Base-by-base conservation (phyloP, 1,284 basidiomycete species). In the Lignosus rhinocerotis region DNA sequence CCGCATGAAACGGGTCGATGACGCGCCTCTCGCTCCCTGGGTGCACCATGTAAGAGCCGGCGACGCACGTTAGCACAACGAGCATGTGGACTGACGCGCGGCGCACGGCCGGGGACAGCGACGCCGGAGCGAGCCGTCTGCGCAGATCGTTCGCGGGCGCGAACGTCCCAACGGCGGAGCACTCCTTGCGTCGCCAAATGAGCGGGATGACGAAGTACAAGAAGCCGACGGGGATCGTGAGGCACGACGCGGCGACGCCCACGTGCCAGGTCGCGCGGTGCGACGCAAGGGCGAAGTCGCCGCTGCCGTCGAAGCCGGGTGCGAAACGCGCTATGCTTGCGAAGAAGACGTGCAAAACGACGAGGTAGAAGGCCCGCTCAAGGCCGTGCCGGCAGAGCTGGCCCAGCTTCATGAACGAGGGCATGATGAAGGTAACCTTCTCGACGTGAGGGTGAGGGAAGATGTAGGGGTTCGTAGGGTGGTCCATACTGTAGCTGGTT, bases 241-340 rank as follows among this genome's bases (percentile, higher is more conserved):
- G 19, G 42, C 36, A 44, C 42, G 42, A 38, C 19, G 48, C 48
- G 34, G 48, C 48, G 34, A 39, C 36, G n/a, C 34, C 34, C 34
- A 50, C 17, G n/a, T 31, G 21, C 38, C 38, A 42, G 6, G 50
- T 17, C 50, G 25, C 25, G 38, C 36, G 38, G 14, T 17, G 39
- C 36, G 21, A 42, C 16, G 21, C 50, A 30, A 32, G 16, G 3
- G 50, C 39, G 38, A 51, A 51, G 36, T 41, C 50, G 38, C 50
- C 50, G 50, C 50, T 51, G 14, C 16, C 16, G 38, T 51, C 50
- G 50, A 51, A 51, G 50, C 38, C 16, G 16, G 38, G 50, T 6
- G 32, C 1, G 38, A 51, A 12, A 21, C 36, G 36, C 11, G 17
- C 38, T 25, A 51, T 2, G 38, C 30, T 14, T 14, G 38, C 6